Conservation (phyloP, 306 rosid genomes). For the Cucurbita argyrosperma region DNA sequence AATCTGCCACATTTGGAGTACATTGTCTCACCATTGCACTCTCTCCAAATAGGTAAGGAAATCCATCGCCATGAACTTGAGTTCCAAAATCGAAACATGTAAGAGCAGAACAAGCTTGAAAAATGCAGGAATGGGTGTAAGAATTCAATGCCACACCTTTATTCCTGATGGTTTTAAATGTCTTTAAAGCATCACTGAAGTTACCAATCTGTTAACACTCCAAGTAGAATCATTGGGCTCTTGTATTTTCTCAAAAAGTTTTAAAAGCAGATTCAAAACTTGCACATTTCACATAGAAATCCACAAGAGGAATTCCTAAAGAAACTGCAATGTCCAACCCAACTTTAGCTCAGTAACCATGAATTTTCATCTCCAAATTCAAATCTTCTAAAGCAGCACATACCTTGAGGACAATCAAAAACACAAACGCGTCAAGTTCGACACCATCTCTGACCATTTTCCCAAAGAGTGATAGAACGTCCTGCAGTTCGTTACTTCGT, state of each 20-base stretch:
- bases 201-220: constrained; percentile 51
- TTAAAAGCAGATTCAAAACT: constrained; percentile 28
- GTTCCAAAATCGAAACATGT: constrained; percentile 30
- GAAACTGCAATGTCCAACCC: constrained; percentile 46
- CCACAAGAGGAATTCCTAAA: constrained; percentile 54
- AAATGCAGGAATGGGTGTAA: constrained; percentile 36
- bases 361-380: constrained; percentile 31
- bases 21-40: constrained; percentile 49
- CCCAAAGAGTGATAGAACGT: constrained; percentile 27
- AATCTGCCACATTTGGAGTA: constrained; percentile 50
- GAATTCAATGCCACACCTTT: constrained; percentile 35
- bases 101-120: constrained; percentile 46
- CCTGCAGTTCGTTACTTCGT: constrained; percentile 21
- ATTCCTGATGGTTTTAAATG: constrained; percentile 29
- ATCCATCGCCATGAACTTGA: constrained; percentile 44
- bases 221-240: constrained; percentile 51
- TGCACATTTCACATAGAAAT: constrained; percentile 43
- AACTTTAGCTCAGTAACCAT: constrained; percentile 31
- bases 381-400: constrained; percentile 37
- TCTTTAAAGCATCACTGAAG: constrained; percentile 28
- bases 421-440: constrained; percentile 38
- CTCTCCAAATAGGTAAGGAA: constrained; percentile 28
- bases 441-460: constrained; percentile 31
- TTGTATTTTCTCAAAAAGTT: constrained; percentile 31
- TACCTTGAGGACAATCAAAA: constrained; percentile 40